A percentile compares a stretch with the other conserved stretches of the same genome.
phyloP scores from a whole-genome alignment of 202 grass and related monocot genomes.

The Setaria viridis region DNA sequence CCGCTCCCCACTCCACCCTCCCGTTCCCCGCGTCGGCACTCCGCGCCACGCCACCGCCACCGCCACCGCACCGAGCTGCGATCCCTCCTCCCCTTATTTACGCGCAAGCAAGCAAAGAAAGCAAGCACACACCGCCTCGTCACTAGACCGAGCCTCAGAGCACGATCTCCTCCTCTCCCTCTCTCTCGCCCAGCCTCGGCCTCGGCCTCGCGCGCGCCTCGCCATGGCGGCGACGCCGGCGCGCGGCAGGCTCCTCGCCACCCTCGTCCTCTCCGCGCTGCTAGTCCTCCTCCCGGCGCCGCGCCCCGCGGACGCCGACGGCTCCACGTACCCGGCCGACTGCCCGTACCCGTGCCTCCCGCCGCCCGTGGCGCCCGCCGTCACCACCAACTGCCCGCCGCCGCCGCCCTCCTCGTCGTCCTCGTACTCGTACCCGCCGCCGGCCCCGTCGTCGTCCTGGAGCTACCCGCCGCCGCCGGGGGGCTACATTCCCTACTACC shows the following conservation, averaged over 20 bases:
- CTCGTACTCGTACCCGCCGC: slow-evolving; percentile 28
- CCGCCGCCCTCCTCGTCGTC: slow-evolving; percentile 9
- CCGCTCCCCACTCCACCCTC: neutral
- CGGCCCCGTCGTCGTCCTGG: slow-evolving; percentile 40
- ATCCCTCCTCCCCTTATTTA: neutral
- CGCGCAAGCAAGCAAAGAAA: neutral
- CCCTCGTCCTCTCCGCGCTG: slow-evolving; percentile 19
- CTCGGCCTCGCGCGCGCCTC: neutral
- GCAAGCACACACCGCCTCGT: neutral
- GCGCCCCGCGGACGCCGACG: slow-evolving; percentile 20
- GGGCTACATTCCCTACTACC: slow-evolving; percentile 50
- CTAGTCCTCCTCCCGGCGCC: neutral
- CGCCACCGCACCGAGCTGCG: too few species aligned
- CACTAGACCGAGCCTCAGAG: neutral
- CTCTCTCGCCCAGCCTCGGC: neutral
- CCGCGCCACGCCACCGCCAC: neutral
- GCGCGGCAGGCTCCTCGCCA: slow-evolving; percentile 32
- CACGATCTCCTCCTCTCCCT: neutral
- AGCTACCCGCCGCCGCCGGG: slow-evolving; percentile 57
- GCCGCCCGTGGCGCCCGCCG: slow-evolving; percentile 53
- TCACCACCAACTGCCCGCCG: slow-evolving; percentile 54
- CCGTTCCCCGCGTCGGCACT: neutral
- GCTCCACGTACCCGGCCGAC: slow-evolving; percentile 43
- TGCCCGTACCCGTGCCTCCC: slow-evolving; percentile 81
- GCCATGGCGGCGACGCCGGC: slow-evolving; percentile 38